Conservation (phyloP, 352 stramenopile species). For the Pythium utonaiense region DNA sequence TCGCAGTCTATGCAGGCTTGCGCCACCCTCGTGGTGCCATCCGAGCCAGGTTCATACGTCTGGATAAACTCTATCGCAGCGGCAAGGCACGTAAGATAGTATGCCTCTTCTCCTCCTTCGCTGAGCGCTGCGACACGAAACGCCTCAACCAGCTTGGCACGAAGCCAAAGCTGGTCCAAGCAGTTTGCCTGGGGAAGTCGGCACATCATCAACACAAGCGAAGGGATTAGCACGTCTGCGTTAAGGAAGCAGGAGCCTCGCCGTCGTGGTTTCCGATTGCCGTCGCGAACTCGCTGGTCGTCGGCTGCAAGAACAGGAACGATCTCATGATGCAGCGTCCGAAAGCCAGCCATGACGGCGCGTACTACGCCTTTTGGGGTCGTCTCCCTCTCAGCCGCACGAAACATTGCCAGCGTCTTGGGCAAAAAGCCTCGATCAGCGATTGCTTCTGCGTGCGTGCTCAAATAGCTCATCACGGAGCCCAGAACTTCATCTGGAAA, state of each 20-base stretch:
- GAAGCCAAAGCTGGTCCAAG: slow-evolving; percentile 26
- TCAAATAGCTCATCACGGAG: slow-evolving; percentile 3
- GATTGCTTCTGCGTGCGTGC: neutral
- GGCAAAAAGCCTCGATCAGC: slow-evolving; percentile 17
- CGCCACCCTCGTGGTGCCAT: neutral
- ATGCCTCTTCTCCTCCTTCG: slow-evolving; percentile 30
- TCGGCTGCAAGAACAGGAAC: slow-evolving; percentile 9
- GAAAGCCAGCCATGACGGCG: slow-evolving; percentile 26
- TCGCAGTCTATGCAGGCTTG: slow-evolving; percentile 6
- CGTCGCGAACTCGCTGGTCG: neutral
- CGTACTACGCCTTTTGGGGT: slow-evolving; percentile 26
- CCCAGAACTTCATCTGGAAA: slow-evolving; percentile 22
- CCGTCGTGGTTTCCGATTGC: neutral
- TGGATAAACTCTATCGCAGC: slow-evolving; percentile 31
- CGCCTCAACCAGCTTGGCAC: slow-evolving; percentile 18
- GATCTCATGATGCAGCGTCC: slow-evolving; percentile 24
- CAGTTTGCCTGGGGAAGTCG: slow-evolving; percentile 9
- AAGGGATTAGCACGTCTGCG: slow-evolving; percentile 31
- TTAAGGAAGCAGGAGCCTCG: slow-evolving; percentile 23
- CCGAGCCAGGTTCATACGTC: slow-evolving; percentile 11
- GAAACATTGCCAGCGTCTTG: slow-evolving; percentile 20
- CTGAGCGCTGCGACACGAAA: slow-evolving; percentile 19
- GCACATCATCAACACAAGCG: slow-evolving; percentile 32
- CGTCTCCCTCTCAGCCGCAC: slow-evolving; percentile 19
- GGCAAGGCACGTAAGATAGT: slow-evolving; percentile 31